Evolutionary conservation across 192 early-diverging fungal species (phyloP), one percentile per base, ranked within the genome.

Genomic region (Podila horticola): DNA sequence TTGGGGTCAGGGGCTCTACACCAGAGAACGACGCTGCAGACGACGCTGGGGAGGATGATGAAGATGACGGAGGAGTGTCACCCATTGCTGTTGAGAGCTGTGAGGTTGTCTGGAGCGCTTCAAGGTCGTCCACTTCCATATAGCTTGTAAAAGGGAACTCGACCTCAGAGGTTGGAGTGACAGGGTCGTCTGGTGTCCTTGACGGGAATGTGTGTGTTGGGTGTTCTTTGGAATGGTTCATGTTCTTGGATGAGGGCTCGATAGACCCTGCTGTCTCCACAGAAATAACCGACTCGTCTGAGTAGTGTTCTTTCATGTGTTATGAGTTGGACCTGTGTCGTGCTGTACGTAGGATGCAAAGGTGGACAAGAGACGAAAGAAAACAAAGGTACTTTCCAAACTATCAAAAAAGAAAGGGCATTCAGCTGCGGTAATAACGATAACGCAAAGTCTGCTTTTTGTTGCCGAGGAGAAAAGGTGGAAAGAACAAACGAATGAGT

Each of bases 21-120:
- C 38, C 36, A 8, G 41, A 15, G 11, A 69, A 20, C 33, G 67
- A 64, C 7, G 52, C 28, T 20, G 55, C 26, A 5, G 74, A 65
- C 28, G 62, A 66, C 2, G 74, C 30, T 12, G 66, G 26, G 24
- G 50, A 51, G 17, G 36, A 34, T 17, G 36, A 36, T 0, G 71
- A 65, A 28, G 15, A 19, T 12, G 51, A 36, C 22, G 36, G 26
- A 13, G 51, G 26, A n/a, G 30, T 38, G 0, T 20, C 60, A 26
- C 52, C 26, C n/a, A 15, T 52, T 52, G 52, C 51, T 22, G 38
- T 24, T 26, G 22, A 8, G 29, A 6, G 15, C 33, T 5, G 26
- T 17, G 59, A n/a, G n/a, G 52, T 12, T 10, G 52, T 22, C 52
- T 55, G n/a, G 52, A 26, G 17, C 20, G 52, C 10, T 26, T 26